phyloP scores from a whole-genome alignment of 148 eudicot genomes.

The Rhododendron kiyosumense region DNA sequence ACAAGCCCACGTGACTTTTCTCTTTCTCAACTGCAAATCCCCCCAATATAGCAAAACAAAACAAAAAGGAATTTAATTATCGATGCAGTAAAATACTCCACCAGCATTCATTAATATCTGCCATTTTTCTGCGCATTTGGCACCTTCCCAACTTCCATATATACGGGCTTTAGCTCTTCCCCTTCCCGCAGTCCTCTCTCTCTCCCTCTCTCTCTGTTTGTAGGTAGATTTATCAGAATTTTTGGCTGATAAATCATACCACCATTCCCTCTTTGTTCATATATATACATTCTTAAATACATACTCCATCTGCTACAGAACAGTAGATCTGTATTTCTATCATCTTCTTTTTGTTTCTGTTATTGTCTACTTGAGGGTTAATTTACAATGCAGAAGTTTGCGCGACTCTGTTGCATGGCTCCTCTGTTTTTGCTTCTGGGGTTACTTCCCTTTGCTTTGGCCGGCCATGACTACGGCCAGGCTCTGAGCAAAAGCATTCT shows the following conservation, averaged over 20 bases:
- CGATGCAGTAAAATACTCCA: neutral
- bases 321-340: constrained; percentile 8
- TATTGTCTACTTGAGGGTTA: neutral
- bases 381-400: constrained; percentile 25
- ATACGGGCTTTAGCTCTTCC: constrained; percentile 43
- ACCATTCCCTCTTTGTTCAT: constrained; percentile 17
- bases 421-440: constrained; percentile 34
- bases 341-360: neutral
- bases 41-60: neutral
- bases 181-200: constrained; percentile 19
- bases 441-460: constrained; percentile 35
- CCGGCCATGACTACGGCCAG: constrained; percentile 70
- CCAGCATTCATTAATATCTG: constrained; percentile 37
- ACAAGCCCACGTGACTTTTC: constrained; percentile 62
- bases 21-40: constrained; percentile 29
- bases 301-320: neutral
- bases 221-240: constrained; percentile 49
- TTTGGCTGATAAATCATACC: constrained; percentile 55
- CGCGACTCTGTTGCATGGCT: constrained; percentile 29
- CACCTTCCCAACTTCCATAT: constrained; percentile 42
- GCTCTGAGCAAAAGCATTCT: constrained; percentile 88
- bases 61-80: neutral
- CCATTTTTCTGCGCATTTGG: constrained; percentile 33
- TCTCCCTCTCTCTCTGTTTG: constrained; percentile 10
- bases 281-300: neutral